These are phyloP conservation scores for Penicillium egyptiacum DNA, from an alignment of 495 filamentous ascomycete species.

Conservation along the genomic window DNA sequence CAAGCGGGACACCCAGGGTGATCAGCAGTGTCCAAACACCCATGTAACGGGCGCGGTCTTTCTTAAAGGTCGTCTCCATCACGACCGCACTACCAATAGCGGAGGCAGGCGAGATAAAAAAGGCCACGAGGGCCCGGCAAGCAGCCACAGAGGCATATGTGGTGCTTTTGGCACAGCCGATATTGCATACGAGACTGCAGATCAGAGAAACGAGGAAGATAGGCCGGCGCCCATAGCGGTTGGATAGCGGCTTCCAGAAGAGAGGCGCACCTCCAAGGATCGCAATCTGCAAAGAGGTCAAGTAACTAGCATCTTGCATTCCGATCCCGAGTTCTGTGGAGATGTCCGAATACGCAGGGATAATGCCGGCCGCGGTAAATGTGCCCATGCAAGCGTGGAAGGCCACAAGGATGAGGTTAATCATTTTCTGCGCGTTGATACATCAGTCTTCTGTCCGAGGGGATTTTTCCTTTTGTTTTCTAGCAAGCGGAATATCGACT, in stretches of 20 bases:
- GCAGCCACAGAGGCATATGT: constrained; percentile 43
- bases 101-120: constrained; percentile 55
- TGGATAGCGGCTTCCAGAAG: constrained; percentile 58
- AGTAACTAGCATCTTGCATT: constrained; percentile 47
- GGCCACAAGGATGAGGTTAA: constrained; percentile 53
- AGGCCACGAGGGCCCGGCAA: constrained; percentile 48
- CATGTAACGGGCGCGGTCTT: constrained; percentile 52
- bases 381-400: constrained; percentile 59
- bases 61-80: constrained; percentile 51
- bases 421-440: constrained; percentile 46
- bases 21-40: constrained; percentile 54
- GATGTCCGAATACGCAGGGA: constrained; percentile 51
- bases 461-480: neutral
- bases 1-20: constrained; percentile 50
- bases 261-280: constrained; percentile 50
- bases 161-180: constrained; percentile 45
- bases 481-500: constrained; percentile 6
- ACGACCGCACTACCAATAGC: constrained; percentile 55
- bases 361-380: constrained; percentile 54
- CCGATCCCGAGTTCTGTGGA: constrained; percentile 40
- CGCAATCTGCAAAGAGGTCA: constrained; percentile 52
- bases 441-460: constrained; percentile 10
- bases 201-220: constrained; percentile 51
- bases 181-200: constrained; percentile 44
- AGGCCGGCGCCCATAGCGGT: constrained; percentile 55